Evolutionary conservation across 2,329 filamentous ascomycete genomes (phyloP), one percentile per base, ranked within the genome.

Genomic region (Paracoccidioides brasiliensis): DNA sequence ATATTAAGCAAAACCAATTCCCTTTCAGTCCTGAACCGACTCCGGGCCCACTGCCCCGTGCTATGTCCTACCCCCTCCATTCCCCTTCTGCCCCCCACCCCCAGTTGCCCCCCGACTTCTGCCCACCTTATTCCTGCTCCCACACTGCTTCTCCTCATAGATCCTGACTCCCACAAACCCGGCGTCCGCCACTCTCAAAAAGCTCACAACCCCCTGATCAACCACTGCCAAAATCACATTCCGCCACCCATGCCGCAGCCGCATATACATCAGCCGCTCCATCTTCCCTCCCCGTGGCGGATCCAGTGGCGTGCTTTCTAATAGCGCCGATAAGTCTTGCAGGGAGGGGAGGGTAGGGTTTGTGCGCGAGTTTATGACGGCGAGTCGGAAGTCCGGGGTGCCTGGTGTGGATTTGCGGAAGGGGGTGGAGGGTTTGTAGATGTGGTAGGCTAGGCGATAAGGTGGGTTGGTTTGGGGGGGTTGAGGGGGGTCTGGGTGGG

Each of bases 161-260:
- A 95, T 65, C 68, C 73, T 81, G 69, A 95, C 89, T 59, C 82
- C 79, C 0, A 78, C 84, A 70, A 96, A 96, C 0, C 84, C 84
- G 9, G 83, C 83, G 73, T 97, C 90, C 1, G 80, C 82, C 57
- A 96, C 78, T 30, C 87, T 77, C 64, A 96, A 76, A 67, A 91
- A 97, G 68, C 91, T 97, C 48, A 90, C 85, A 28, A 97, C 78
- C 0, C 93, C 93, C 59, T 89, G 81, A 67, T 97, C 93, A 38
- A 96, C 90, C 2, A 97, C 80, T 0, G 90, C 93, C 30, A 98
- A 69, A 38, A 96, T 76, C 37, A 93, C 86, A 69, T 88, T 93
- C 60, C 88, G 80, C 68, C 85, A 83, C 1, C 90, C 93, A 64
- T 95, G 83, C 70, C 90, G 91, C 60, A 97, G 73, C 57, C 87